Base-by-base conservation (phyloP, 2,329 filamentous ascomycete genomes). In the Stachybotrys chlorohalonatus region DNA sequence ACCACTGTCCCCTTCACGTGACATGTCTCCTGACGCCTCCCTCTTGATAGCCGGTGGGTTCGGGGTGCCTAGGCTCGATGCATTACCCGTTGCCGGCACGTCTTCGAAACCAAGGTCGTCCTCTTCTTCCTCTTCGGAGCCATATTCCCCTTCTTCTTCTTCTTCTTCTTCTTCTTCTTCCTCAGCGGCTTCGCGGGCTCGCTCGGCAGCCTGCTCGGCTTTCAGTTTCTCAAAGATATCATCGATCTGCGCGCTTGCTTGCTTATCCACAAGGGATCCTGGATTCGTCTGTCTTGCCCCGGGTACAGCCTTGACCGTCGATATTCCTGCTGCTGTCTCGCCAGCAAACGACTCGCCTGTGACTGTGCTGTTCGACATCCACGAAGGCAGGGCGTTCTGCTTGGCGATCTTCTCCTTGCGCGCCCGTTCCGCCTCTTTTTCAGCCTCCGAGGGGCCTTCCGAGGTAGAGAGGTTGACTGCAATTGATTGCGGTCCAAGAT, bases 291-390 rank as follows among this genome's bases (percentile, higher is more conserved):
- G 56, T 56, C 69, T 70, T 42, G 60, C 57, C 51, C 68, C 62
- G 17, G 69, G 65, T 7, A 72, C 68, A 49, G 78, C 77, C 65
- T 81, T 80, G 24, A 68, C 60, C 57, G 65, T 53, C 2, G 56
- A 30, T 15, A 52, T 52, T 11, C 56, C 59, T 31, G 60, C 68
- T 11, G 56, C 61, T 16, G 56, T 42, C 1, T 42, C 42, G 6
- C 62, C 72, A 47, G 74, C 70, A 66, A 82, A 87, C n/a, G 81
- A 79, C 56, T 83, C 78, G 52, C 83, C 82, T 5, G 78, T 83
- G 51, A 89, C 80, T 2, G 86, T 89, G 58, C 84, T 87, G 55
- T 85, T 81, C 1, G 83, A 82, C 71, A 89, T 87, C 85, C 87
- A 90, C 8, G 78, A 73, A 2, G 87, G 87, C 57, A 90, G 70